Base-by-base conservation (phyloP, 2,329 filamentous ascomycete species). In the Calonectria honghensis region DNA sequence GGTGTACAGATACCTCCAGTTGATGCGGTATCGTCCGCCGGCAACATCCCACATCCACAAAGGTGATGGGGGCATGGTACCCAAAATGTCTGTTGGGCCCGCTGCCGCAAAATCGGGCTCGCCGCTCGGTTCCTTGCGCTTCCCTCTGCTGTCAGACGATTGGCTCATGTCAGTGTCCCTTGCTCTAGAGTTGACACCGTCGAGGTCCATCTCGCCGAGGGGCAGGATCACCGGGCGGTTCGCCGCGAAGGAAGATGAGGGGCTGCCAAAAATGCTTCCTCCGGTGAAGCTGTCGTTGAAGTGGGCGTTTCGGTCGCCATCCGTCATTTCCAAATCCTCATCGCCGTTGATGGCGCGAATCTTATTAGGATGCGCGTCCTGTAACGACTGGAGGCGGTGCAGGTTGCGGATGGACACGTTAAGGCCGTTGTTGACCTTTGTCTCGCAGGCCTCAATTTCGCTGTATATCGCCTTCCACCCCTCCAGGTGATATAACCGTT, bases 1-100 rank as follows among this genome's bases (percentile, higher is more conserved):
- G 77, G 95, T 95, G 86, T 98, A 99, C 1, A 99, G 88, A 82
- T 97, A 95, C 68, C 96, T 94, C 96, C 96, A 99, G 84, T 97
- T 98, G 63, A 98, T 87, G 79, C 92, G 94, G 73, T 93, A 89
- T 59, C 84, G 84, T 82, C 82, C 89, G 81, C 81, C 88, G 76
- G 79, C 84, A 24, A 81, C 81, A 77, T 89, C 90, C 87, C 88
- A 92, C 74, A 82, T 84, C 87, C 87, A 92, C 48, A 89, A 85
- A 10, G 85, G 85, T 1, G 89, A 89, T 31, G 85, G 87, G 4
- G 86, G 81, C 48, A 88, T 76, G 27, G 78, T 79, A 11, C 81
- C 81, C 1, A 80, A 81, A 1, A 79, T 78, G 41, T 84, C 82
- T 18, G 77, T 59, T 3, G 81, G 74, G 4, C 80, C 1, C 82